Conservation (phyloP, 139 green algal genomes). For the Coccomyxa sp. region DNA sequence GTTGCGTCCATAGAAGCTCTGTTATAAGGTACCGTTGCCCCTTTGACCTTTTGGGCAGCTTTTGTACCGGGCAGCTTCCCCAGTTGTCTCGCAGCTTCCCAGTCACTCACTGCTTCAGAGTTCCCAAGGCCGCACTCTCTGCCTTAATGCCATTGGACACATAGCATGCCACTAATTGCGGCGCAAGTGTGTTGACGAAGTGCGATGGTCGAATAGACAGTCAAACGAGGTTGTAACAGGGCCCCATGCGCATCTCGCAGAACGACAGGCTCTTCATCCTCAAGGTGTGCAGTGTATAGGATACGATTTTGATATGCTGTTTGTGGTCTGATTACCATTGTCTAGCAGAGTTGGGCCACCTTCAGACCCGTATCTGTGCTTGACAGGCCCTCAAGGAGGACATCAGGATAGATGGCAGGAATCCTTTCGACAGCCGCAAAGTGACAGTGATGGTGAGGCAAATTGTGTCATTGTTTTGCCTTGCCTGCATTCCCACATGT, state of each 20-base stretch:
- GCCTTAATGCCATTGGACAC: too few relatives aligned
- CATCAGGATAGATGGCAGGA: conserved; percentile 49
- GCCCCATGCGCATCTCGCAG: conserved; percentile 58
- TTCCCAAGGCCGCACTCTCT: too few relatives aligned
- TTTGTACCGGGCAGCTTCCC: too few relatives aligned
- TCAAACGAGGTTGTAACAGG: too few relatives aligned
- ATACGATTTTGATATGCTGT: background rate
- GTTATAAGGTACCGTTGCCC: too few relatives aligned
- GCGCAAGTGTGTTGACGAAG: too few relatives aligned
- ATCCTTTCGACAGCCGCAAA: conserved; percentile 41
- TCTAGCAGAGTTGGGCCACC: background rate
- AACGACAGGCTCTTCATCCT: conserved; percentile 78
- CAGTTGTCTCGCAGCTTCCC: too few relatives aligned
- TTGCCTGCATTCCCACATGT: background rate
- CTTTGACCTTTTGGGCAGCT: too few relatives aligned
- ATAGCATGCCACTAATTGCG: too few relatives aligned
- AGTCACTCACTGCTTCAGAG: too few relatives aligned
- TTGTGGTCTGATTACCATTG: background rate
- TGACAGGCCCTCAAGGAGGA: conserved; percentile 54
- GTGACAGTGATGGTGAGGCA: conserved; percentile 17
- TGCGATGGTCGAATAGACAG: too few relatives aligned
- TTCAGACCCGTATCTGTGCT: background rate
- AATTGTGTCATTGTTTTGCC: background rate
- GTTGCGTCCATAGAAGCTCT: too few relatives aligned
- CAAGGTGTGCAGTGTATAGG: conserved; percentile 29